phyloP scores from a whole-genome alignment of 345 rosid genomes.

The Eucalyptus regnans region DNA sequence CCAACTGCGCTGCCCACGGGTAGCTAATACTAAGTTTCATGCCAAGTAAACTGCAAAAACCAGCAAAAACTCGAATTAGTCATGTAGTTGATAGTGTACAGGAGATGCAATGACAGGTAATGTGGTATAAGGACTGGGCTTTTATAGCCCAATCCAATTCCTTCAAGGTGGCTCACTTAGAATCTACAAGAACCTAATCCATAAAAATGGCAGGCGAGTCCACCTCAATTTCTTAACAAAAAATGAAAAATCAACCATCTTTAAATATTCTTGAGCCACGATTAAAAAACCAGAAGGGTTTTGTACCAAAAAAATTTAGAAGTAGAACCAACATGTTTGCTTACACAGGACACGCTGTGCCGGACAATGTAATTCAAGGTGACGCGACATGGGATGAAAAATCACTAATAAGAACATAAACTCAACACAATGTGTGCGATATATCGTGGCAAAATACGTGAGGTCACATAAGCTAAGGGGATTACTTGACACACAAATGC shows the following conservation, averaged over 20 bases:
- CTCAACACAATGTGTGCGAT: rapidly evolving
- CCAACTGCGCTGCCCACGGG: too few relatives aligned
- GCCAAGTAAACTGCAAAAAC: background rate
- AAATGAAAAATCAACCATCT: background rate
- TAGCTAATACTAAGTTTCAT: background rate
- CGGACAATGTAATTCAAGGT: rapidly evolving
- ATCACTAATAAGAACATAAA: background rate
- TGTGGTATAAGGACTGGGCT: background rate
- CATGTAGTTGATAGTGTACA: background rate
- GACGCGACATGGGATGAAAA: background rate
- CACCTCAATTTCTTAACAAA: background rate
- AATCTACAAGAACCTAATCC: background rate
- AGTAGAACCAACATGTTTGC: background rate
- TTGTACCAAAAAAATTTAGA: background rate
- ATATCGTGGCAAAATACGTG: rapidly evolving
- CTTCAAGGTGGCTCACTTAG: background rate
- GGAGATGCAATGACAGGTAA: background rate
- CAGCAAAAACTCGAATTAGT: background rate
- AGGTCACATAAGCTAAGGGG: background rate
- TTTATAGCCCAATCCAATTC: background rate
- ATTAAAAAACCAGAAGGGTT: background rate
- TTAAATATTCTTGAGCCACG: background rate
- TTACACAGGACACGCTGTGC: background rate
- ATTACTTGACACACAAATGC: background rate
- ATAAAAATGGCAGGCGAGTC: background rate